phyloP scores from a whole-genome alignment of 345 rosid genomes.

The Zanthoxylum bungeanum region DNA sequence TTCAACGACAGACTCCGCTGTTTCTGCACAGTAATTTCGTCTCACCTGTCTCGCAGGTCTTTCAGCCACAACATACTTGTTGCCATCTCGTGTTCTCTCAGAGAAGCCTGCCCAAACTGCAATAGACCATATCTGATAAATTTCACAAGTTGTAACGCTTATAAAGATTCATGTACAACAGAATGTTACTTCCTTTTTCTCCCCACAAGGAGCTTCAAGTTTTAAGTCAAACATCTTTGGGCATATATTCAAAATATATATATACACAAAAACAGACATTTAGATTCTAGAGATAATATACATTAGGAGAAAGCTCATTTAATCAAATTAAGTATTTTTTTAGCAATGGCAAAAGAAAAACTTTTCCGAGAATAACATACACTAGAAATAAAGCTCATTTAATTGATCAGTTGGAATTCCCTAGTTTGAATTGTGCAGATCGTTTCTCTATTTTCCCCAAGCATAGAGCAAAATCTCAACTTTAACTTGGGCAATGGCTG shows the following conservation, averaged over 20 bases:
- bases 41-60: slow-evolving; percentile 52
- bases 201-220: background rate
- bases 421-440: background rate
- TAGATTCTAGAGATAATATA: background rate
- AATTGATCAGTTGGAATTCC: background rate
- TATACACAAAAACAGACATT: background rate
- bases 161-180: background rate
- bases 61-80: slow-evolving; percentile 83
- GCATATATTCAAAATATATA: background rate
- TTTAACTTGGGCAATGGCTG: background rate
- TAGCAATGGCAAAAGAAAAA: background rate
- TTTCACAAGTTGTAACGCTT: background rate
- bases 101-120: slow-evolving; percentile 98
- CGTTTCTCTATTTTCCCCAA: background rate
- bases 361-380: background rate
- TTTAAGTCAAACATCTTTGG: background rate
- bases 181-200: background rate
- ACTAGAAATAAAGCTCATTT: background rate
- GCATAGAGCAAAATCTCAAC: background rate
- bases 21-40: slow-evolving; percentile 58
- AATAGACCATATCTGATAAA: background rate
- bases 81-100: slow-evolving; percentile 76
- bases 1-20: slow-evolving; percentile 58
- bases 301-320: background rate
- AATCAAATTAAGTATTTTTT: background rate